Evolutionary conservation across 345 rosid genomes (phyloP).

Genomic region (Gossypium rotundifolium): DNA sequence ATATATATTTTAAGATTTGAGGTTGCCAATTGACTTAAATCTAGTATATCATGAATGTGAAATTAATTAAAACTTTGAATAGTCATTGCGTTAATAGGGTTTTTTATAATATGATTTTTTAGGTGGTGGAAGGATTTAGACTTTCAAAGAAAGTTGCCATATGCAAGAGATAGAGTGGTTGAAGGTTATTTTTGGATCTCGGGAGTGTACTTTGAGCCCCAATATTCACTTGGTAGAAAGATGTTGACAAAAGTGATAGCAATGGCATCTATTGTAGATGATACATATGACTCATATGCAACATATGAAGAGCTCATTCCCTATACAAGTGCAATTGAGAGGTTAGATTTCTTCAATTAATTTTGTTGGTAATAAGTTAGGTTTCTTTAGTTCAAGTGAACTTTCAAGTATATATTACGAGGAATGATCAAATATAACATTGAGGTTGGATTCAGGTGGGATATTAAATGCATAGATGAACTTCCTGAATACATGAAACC

Average conservation of each 20-base stretch:
- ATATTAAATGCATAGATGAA: neutral
- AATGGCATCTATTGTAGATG: conserved; percentile 19
- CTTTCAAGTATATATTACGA: neutral
- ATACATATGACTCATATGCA: conserved; percentile 20
- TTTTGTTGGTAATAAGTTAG: conserved; percentile 3
- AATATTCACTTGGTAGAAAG: conserved; percentile 18
- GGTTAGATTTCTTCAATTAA: conserved; percentile 3
- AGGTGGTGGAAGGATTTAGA: conserved; percentile 34
- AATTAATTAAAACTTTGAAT: neutral
- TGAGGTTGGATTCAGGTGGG: conserved; percentile 20
- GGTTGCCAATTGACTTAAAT: too few species aligned
- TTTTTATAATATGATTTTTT: neutral
- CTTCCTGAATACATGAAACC: conserved; percentile 35
- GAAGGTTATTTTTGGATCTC: conserved; percentile 27
- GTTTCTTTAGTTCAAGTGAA: neutral
- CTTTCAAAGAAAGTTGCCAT: conserved; percentile 18
- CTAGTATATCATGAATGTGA: neutral
- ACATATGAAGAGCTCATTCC: conserved; percentile 18
- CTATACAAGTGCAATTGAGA: conserved; percentile 18
- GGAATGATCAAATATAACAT: neutral
- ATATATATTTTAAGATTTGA: too few species aligned
- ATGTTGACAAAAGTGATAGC: conserved; percentile 19
- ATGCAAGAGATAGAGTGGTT: conserved; percentile 26
- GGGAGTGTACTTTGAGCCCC: conserved; percentile 20
- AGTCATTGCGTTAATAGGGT: neutral